These are phyloP conservation scores for Eutrema salsugineum DNA, from an alignment of 441 rosid species.

Conservation along the genomic window DNA sequence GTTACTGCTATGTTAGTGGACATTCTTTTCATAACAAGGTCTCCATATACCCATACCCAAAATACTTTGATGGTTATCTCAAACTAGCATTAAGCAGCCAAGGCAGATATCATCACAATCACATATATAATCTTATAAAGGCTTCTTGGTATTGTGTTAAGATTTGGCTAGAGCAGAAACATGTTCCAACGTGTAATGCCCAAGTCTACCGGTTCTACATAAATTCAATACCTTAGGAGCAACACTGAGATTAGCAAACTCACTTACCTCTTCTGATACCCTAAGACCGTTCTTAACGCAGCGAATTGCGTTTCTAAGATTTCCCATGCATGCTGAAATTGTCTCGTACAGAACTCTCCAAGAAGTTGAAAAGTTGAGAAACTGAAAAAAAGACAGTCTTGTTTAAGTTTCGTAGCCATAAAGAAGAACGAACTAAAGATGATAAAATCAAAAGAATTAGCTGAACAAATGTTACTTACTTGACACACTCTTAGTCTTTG, in stretches of 20 bases:
- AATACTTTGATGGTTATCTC: too few species aligned
- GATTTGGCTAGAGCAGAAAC: not conserved
- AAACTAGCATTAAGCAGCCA: not conserved
- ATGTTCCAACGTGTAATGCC: slow-evolving; percentile 52
- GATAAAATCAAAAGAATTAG: not conserved
- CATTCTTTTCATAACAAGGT: too few species aligned
- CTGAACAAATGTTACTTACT: slow-evolving; percentile 35
- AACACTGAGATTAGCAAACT: slow-evolving; percentile 36
- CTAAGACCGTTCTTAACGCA: slow-evolving; percentile 41
- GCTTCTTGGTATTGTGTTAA: not conserved
- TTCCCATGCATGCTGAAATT: slow-evolving; percentile 37
- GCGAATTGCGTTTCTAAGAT: slow-evolving; percentile 43
- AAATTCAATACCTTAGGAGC: slow-evolving; percentile 57
- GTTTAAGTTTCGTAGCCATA: not conserved
- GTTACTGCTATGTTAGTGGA: too few species aligned
- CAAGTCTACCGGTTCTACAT: slow-evolving; percentile 71
- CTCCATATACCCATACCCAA: too few species aligned
- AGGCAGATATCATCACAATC: not conserved
- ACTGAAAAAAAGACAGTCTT: slow-evolving; percentile 32
- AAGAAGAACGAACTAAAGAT: not conserved
- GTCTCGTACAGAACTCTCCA: slow-evolving; percentile 44
- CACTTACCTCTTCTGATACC: slow-evolving; percentile 33
- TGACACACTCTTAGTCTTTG: slow-evolving; percentile 50
- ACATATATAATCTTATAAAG: not conserved
- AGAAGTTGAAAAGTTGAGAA: slow-evolving; percentile 43